phyloP scores from a whole-genome alignment of 1,284 basidiomycete genomes.

The Boletus hoseneyae region DNA sequence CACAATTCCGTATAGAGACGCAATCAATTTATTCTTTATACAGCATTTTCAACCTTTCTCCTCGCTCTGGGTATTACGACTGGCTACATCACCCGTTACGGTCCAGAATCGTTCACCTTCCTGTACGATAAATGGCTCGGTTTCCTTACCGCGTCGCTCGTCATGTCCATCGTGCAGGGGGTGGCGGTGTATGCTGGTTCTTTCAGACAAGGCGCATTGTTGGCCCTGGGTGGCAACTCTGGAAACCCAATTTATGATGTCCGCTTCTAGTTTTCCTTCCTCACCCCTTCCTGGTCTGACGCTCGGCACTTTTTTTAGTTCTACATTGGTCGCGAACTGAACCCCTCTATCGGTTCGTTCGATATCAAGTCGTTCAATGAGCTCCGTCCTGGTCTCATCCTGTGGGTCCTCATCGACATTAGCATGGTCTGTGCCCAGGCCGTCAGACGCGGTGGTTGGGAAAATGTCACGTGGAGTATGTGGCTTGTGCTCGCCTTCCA shows the following conservation, averaged over 20 bases:
- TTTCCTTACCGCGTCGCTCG: slow-evolving; percentile 78
- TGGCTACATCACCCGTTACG: slow-evolving; percentile 70
- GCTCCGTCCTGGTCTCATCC: slow-evolving; percentile 91
- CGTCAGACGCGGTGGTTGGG: slow-evolving; percentile 65
- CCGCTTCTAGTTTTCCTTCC: slow-evolving; percentile 29
- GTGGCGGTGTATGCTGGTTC: slow-evolving; percentile 72
- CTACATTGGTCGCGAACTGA: slow-evolving; percentile 95
- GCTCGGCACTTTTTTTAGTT: slow-evolving; percentile 58
- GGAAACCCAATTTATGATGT: slow-evolving; percentile 92
- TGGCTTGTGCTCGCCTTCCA: slow-evolving; percentile 88
- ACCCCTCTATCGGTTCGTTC: slow-evolving; percentile 84
- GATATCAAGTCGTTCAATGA: slow-evolving; percentile 99
- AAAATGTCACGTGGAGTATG: slow-evolving; percentile 85
- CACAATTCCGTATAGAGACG: background rate
- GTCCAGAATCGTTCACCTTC: slow-evolving; percentile 82
- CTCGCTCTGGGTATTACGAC: slow-evolving; percentile 69
- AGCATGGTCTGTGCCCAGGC: slow-evolving; percentile 93
- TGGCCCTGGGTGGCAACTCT: slow-evolving; percentile 91
- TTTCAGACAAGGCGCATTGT: slow-evolving; percentile 65
- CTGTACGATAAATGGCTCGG: slow-evolving; percentile 92
- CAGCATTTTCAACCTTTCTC: slow-evolving; percentile 87
- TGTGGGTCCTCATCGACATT: slow-evolving; percentile 92
- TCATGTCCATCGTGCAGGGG: slow-evolving; percentile 79
- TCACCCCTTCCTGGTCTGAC: slow-evolving; percentile 1
- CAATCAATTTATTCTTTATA: background rate